These are phyloP conservation scores for Cercophora samala DNA, from an alignment of 495 filamentous ascomycete species.

Conservation along the genomic window DNA sequence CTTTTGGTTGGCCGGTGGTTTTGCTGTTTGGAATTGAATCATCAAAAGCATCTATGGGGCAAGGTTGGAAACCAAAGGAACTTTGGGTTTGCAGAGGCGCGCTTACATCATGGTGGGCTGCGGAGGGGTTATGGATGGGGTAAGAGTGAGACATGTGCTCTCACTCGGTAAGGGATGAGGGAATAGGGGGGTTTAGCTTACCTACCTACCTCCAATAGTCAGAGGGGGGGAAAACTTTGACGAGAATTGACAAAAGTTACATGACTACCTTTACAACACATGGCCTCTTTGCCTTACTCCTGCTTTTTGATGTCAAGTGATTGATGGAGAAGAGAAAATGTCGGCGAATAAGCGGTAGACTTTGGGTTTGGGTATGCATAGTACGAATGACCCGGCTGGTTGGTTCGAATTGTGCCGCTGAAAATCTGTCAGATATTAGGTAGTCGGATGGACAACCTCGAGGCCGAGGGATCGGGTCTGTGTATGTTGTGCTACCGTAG, in stretches of 20 bases:
- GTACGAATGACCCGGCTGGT: not conserved
- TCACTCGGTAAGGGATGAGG: not conserved
- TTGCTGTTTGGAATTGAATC: not conserved
- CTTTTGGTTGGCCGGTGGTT: not conserved
- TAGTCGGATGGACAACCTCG: not conserved
- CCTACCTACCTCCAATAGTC: too few species aligned
- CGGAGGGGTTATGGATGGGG: too few species aligned
- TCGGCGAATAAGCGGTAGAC: not conserved
- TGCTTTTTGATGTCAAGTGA: not conserved
- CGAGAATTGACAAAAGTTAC: not conserved
- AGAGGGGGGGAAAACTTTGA: not conserved
- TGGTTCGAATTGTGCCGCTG: not conserved
- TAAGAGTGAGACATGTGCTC: not conserved
- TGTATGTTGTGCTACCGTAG: not conserved
- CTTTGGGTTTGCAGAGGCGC: not conserved
- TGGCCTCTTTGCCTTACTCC: not conserved
- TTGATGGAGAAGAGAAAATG: not conserved
- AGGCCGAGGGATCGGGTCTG: not conserved
- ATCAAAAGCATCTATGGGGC: not conserved
- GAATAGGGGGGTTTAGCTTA: not conserved
- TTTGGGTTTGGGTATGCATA: not conserved
- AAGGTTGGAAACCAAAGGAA: not conserved
- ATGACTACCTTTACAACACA: not conserved
- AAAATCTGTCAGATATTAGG: not conserved
- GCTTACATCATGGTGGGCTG: not conserved